Percentiles rank a stretch among this genome's conserved stretches.
Conservation (phyloP, 768 basidiomycete species). For the Tylopilus intermedius region DNA sequence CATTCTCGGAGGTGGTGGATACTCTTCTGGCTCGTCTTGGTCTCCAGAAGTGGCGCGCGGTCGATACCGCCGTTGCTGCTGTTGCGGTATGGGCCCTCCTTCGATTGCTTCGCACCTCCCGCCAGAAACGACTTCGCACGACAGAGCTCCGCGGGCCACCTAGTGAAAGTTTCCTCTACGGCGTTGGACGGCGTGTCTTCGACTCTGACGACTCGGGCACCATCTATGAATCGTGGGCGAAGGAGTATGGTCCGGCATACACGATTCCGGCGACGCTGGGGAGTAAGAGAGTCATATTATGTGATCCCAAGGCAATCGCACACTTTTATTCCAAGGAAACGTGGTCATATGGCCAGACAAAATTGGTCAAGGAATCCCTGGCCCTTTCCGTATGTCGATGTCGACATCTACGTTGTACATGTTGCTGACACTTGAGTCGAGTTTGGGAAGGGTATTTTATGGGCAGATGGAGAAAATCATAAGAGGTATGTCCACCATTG, state of each 20-base stretch:
- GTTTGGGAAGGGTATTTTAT: conserved; percentile 28
- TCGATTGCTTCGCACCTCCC: no score
- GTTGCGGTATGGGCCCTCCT: no score
- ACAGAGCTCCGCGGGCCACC: conserved; percentile 19
- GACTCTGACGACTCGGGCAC: background rate
- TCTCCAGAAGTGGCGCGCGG: no score
- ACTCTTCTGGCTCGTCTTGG: no score
- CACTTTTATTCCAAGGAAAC: conserved; percentile 13
- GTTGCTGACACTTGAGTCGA: background rate
- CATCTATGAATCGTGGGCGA: conserved; percentile 21
- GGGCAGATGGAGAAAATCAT: conserved; percentile 22
- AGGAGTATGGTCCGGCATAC: conserved; percentile 17
- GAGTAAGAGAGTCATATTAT: conserved; percentile 12
- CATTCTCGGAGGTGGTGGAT: no score
- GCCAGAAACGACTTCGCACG: conserved; percentile 1
- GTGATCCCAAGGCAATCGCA: conserved; percentile 38
- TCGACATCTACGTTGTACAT: background rate
- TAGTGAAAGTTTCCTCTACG: conserved; percentile 15
- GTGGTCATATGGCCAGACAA: conserved; percentile 39
- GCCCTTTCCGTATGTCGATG: conserved; percentile 14
- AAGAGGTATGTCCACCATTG: background rate
- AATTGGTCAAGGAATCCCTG: conserved; percentile 29
- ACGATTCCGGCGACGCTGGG: conserved; percentile 15
- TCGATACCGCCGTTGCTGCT: no score
- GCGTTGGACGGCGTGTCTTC: conserved; percentile 7